These are phyloP conservation scores for Ceratocystis alfenasii DNA, from an alignment of 2,329 filamentous ascomycete species.

Conservation along the genomic window DNA sequence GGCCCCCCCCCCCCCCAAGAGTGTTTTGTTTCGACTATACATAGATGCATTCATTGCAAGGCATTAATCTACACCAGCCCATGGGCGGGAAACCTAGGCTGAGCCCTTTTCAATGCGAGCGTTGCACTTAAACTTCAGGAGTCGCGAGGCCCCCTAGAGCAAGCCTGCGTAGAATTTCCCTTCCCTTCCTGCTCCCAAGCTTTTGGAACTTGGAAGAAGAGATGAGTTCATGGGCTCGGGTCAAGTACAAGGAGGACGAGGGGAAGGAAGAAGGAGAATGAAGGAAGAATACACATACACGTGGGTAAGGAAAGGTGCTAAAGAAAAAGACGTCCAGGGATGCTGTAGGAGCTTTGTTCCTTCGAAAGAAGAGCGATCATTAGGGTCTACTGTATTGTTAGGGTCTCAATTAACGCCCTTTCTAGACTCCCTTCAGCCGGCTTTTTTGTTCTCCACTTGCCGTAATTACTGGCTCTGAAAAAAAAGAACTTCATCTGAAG, in stretches of 20 bases:
- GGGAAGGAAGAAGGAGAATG: not conserved
- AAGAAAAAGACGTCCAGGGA: too few species aligned
- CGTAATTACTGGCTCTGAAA: not conserved
- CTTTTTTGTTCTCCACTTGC: not conserved
- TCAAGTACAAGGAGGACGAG: not conserved
- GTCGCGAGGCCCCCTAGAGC: not conserved
- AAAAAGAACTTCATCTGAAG: slow-evolving; percentile 3
- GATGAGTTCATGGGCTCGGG: not conserved
- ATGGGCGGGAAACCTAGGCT: not conserved
- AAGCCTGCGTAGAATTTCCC: not conserved
- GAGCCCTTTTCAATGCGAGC: not conserved
- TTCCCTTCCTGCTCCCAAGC: not conserved
- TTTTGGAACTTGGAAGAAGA: not conserved
- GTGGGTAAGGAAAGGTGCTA: not conserved
- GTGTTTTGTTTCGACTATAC: slow-evolving; percentile 10
- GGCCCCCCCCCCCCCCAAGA: not conserved
- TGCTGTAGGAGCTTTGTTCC: too few species aligned
- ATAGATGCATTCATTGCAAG: not conserved
- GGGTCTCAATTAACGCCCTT: not conserved
- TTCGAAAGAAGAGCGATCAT: not conserved
- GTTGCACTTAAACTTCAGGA: not conserved
- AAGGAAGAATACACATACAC: not conserved
- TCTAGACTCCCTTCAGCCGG: not conserved
- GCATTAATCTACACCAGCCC: not conserved
- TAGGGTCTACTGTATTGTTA: not conserved